These are phyloP conservation scores for Podaxis pistillaris DNA, from an alignment of 768 basidiomycete genomes.

Conservation along the genomic window DNA sequence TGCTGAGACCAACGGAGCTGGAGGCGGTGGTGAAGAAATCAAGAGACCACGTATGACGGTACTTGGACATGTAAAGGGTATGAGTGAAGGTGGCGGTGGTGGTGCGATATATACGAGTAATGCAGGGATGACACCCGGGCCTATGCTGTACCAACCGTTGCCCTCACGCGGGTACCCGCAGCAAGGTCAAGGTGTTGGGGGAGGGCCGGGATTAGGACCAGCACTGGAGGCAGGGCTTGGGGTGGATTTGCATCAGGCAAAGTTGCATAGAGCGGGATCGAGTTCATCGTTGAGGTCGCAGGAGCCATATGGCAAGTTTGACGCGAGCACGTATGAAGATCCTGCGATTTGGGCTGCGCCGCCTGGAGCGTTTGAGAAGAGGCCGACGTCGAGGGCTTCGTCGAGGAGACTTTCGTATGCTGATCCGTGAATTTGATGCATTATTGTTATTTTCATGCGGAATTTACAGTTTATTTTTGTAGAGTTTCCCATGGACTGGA, in stretches of 20 bases:
- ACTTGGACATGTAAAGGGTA: not conserved
- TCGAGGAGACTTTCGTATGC: constrained; percentile 12
- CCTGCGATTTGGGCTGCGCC: constrained; percentile 16
- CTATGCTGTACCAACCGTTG: constrained; percentile 2
- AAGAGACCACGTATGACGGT: not conserved
- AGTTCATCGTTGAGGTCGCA: constrained; percentile 17
- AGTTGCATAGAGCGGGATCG: constrained; percentile 12
- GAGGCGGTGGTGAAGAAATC: not conserved
- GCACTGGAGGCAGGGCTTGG: not conserved
- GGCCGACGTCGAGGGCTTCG: constrained; percentile 3
- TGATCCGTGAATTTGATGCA: not conserved
- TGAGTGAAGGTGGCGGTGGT: not conserved
- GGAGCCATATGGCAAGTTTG: constrained; percentile 12
- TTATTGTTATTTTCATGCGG: not conserved
- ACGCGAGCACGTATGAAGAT: constrained; percentile 17
- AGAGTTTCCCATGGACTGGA: not conserved
- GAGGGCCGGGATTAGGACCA: not conserved
- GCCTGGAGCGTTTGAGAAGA: constrained; percentile 4
- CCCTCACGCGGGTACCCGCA: not conserved
- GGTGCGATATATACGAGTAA: not conserved
- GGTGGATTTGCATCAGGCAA: not conserved
- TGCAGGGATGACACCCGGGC: constrained; percentile 13
- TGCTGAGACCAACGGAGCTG: not conserved
- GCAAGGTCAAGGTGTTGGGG: not conserved
- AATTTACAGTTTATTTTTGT: not conserved